A percentile compares a stretch with the other conserved stretches of the same genome.
Conservation (phyloP, 257 asterid species). For the Nicotiana noctiflora region DNA sequence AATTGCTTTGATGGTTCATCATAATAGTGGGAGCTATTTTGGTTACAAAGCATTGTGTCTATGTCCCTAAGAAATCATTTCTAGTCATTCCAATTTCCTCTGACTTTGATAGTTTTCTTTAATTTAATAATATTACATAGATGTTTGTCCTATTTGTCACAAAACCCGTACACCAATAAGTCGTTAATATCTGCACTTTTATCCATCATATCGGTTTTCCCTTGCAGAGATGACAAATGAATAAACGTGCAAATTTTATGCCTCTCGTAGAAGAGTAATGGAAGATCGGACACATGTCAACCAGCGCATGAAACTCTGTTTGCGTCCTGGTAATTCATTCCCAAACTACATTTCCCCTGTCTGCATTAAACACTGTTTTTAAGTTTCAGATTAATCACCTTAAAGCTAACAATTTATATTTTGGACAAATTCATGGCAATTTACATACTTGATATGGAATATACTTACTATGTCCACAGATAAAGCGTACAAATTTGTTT, state of each 20-base stretch:
- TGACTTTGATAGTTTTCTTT: neutral
- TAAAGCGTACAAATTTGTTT: neutral
- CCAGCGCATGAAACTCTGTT: neutral
- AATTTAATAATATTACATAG: neutral
- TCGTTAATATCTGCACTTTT: neutral
- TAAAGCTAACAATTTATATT: neutral
- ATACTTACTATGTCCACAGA: neutral
- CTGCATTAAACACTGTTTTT: neutral
- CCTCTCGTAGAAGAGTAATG: neutral
- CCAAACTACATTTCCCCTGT: neutral
- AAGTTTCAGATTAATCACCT: neutral
- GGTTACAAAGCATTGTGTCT: neutral
- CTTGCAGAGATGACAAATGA: neutral
- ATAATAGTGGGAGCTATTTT: neutral
- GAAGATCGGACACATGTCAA: neutral
- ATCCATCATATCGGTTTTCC: neutral
- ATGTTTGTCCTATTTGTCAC: neutral
- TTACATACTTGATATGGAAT: neutral
- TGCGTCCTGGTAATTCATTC: neutral
- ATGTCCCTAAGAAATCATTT: neutral
- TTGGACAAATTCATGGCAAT: neutral
- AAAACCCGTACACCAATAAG: neutral
- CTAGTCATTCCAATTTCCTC: neutral
- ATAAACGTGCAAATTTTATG: neutral
- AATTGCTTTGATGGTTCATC: neutral